Conservation (phyloP, 78 protist species). For the Dictyostelium purpureum region DNA sequence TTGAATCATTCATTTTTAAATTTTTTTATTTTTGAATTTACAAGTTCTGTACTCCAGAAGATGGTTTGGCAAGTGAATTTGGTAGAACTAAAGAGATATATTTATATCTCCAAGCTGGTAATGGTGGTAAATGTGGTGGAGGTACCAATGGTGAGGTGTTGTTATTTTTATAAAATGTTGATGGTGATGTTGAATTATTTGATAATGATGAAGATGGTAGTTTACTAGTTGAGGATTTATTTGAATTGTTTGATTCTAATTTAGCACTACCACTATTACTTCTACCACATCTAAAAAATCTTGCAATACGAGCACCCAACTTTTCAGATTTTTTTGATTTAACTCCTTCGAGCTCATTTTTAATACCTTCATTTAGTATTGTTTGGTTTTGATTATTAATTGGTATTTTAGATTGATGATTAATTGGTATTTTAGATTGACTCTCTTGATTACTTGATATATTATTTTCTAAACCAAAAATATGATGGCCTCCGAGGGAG, state of each 20-base stretch:
- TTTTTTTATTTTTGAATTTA: too few relatives aligned
- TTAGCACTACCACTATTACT: neutral
- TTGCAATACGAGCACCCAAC: constrained; percentile 70
- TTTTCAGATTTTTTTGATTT: too few relatives aligned
- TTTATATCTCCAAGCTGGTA: too few relatives aligned
- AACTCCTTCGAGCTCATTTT: constrained; percentile 8
- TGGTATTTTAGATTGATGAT: constrained; percentile 6
- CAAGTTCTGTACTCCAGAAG: too few relatives aligned
- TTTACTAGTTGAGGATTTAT: too few relatives aligned
- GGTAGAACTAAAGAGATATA: too few relatives aligned
- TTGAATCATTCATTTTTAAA: too few relatives aligned
- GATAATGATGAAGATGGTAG: neutral
- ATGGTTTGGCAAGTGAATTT: too few relatives aligned
- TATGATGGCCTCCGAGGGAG: constrained; percentile 19
- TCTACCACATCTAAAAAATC: constrained; percentile 59
- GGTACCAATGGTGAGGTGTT: too few relatives aligned
- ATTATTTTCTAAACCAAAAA: constrained; percentile 23
- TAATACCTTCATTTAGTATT: neutral
- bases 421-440: constrained; percentile 17
- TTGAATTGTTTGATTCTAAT: too few relatives aligned
- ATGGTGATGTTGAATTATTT: neutral
- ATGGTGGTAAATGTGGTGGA: too few relatives aligned
- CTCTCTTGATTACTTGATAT: constrained; percentile 25
- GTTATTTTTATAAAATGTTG: too few relatives aligned
- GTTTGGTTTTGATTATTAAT: neutral